Evolutionary conservation across 768 basidiomycete species (phyloP), one percentile per base, ranked within the genome.

Genomic region (Suillus paluster): DNA sequence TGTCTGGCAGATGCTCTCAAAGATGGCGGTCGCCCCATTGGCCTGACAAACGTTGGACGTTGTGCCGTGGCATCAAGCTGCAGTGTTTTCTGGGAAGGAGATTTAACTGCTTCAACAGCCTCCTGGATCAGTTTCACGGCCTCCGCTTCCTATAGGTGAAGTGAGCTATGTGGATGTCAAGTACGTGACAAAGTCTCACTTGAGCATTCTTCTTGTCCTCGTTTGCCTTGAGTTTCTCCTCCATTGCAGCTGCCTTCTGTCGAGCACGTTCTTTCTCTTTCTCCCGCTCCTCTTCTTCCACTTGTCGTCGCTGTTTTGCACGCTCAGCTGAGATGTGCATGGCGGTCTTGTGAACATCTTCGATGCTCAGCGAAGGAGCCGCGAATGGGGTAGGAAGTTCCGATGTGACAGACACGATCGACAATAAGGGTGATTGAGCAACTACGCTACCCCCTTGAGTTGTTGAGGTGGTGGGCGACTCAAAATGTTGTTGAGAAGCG

Each of bases 281-380:
- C 70, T 92, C 88, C 17, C 94, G 83, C 66, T 91, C 89, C 63
- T 87, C 89, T 71, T 96, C 95, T 67, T 95, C 94, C 56, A 90
- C 83, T 68, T 92, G 88, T 52, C 92, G 80, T 58, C 94, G 81
- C 64, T 89, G 84, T 68, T 86, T 89, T 7, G 94, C 94, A 44
- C 93, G 84, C 64, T 92, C 93, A 2, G 94, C 94, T 7, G 91
- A 91, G 59, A 75, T 84, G 63, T 94, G 93, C 94, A 95, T 95
- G 19, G 88, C 77, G 50, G 87, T 86, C 71, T 91, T 90, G 61
- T 84, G 82, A n/a, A 79, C 84, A 57, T 86, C 86, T 56, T 93
- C 90, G 34, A 91, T 68, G 59, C 87, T 86, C 38, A 78, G 71
- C 27, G 64, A 61, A 42, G 73, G 70, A 6, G 76, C 54, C 12